Evolutionary conservation across 768 basidiomycete species (phyloP), one percentile per base, ranked within the genome.

Genomic region (Tylopilus vinaceipallidus): DNA sequence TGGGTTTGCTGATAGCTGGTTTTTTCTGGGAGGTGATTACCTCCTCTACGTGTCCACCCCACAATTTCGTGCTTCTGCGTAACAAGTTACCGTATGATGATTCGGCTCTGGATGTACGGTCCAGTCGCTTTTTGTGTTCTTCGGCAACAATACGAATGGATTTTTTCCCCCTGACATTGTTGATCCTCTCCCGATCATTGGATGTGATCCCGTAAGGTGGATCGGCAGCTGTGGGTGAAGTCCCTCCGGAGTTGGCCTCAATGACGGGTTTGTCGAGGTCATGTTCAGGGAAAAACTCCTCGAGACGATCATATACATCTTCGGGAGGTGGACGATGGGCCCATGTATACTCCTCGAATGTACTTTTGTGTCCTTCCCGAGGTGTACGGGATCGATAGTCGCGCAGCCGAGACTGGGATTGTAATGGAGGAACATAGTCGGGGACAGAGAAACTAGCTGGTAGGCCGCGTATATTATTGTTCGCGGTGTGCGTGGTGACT

Each of bases 201-300:
- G 59, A 55, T 44, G 66, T 59, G 26, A 76, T 65, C 23, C 75
- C 72, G 14, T 74, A 66, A 10, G 77, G 73, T 26, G 63, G 57
- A 22, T 90, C 88, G 9, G 73, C 73, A 20, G 78, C 66, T 2
- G 85, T 88, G 2, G 91, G 89, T 3, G 88, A 90, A 4, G 86
- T 84, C 35, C 87, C 86, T 10, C 90, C 87, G 4, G 84, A 88
- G 34, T 76, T 79, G 27, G 86, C 83, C 58, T 98, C 95, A 46
- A 98, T 89, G 55, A 98, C 87, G 2, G 95, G 94, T 63, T 93
- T 89, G 68, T 98, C 97, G 41, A 98, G 81, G 62, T 98, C 94
- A 63, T 97, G 91, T 56, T 88, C 86, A 1, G 95, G 95, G 78
- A 99, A 99, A 75, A 91, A 98, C 53, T 88, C 84, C 58, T 98